phyloP scores from a whole-genome alignment of 2,329 filamentous ascomycete genomes.

The Paracorniculantispora psalliotae region DNA sequence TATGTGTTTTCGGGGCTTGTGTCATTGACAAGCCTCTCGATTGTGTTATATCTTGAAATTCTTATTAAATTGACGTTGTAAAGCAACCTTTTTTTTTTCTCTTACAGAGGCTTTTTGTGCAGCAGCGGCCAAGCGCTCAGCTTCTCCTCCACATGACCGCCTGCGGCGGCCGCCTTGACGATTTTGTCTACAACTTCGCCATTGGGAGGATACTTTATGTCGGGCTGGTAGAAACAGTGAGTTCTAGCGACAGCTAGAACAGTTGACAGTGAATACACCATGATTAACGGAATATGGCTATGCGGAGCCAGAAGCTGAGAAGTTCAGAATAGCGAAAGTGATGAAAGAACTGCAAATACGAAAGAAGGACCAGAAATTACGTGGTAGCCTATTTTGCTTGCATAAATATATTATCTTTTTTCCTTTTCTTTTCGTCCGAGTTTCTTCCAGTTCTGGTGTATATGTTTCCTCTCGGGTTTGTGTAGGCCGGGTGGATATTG shows the following conservation, averaged over 20 bases:
- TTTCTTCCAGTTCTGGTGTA: neutral
- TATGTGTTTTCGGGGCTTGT: constrained; percentile 29
- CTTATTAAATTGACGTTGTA: neutral
- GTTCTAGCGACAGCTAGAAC: constrained; percentile 29
- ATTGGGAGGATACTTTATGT: constrained; percentile 27
- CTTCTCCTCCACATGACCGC: neutral
- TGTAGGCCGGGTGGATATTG: neutral
- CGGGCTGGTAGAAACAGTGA: constrained; percentile 31
- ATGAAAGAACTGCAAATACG: too few species aligned
- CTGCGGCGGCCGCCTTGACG: constrained; percentile 8
- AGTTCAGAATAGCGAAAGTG: too few species aligned
- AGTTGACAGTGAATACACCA: constrained; percentile 24
- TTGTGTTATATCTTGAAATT: constrained; percentile 27
- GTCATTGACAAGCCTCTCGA: constrained; percentile 33
- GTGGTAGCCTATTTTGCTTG: too few species aligned
- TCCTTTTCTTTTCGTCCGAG: too few species aligned
- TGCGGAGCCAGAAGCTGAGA: too few species aligned
- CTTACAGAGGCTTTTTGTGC: constrained; percentile 22
- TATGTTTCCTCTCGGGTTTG: neutral
- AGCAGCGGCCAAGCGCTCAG: constrained; percentile 19
- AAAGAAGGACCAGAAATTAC: too few species aligned
- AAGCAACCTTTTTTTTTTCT: accelerated
- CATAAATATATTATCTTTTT: too few species aligned
- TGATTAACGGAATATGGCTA: too few species aligned
- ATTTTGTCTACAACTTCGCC: neutral